Evolutionary conservation across 78 protist species (phyloP), one percentile per base, ranked within the genome.

Genomic region (Dictyostelium capitatum): DNA sequence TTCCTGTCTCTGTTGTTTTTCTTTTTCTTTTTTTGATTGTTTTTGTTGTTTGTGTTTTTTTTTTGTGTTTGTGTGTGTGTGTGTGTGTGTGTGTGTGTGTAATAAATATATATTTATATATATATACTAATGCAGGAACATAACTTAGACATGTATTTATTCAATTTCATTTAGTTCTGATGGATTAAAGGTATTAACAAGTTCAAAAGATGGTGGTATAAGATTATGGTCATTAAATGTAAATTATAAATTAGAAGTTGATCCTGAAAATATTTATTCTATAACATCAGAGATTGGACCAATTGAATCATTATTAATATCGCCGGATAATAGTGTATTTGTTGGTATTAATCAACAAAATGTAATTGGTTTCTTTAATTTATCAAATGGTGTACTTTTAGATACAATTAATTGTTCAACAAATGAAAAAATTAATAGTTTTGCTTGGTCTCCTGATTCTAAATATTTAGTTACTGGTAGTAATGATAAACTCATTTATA

Each of bases 191-290:
- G 28, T 87, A 11, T 15, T 87, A n/a, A 78, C 93, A 43, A 28
- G 51, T 10, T 56, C 79, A 20, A 79, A 87, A 25, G 93, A 87
- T 37, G 79, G 73, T 4, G 9, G 19, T 17, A 77, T 87, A 2
- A 87, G 69, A 43, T 43, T 77, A 30, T 87, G 84, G 83, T 30
- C 59, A 30, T 17, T 87, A 19, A 56, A 87, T 87, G 79, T 87
- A 5, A 74, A 54, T 23, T 87, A 87, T 64, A 32, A 32, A 23
- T 30, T 77, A 12, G 69, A 47, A 6, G 85, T 75, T 12, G 93
- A 87, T 30, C 84, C 93, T 7, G 80, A 87, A 30, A 20, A 17
- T 41, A 19, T 69, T 2, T 87, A 87, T 64, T 75, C 84, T 1
- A 9, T 77, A 0, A 37, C 65, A n/a, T 25, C 77, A 23, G 23